phyloP scores from a whole-genome alignment of 805 yeast species.

The Lachancea fermentati region DNA sequence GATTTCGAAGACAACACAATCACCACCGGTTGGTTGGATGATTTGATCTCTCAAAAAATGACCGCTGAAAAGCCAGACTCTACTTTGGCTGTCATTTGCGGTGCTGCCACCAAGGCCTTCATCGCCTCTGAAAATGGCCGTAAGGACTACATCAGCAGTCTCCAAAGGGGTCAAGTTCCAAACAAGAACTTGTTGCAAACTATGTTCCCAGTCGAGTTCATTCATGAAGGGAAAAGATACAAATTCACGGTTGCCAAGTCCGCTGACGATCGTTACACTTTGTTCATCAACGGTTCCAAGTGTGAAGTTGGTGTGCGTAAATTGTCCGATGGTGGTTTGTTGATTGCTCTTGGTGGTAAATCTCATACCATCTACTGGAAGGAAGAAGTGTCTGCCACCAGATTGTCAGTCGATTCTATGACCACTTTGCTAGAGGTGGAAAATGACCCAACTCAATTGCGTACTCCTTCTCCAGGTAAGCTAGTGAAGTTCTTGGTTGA shows the following conservation, averaged over 20 bases:
- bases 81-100: conserved; percentile 85
- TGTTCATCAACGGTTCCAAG: conserved; percentile 91
- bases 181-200: conserved; percentile 75
- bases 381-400: conserved; percentile 93
- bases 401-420: conserved; percentile 91
- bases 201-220: conserved; percentile 88
- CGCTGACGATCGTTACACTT: conserved; percentile 74
- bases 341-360: conserved; percentile 82
- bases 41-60: conserved; percentile 83
- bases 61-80: conserved; percentile 98
- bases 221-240: conserved; percentile 88
- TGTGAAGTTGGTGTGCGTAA: conserved; percentile 80
- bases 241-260: conserved; percentile 95
- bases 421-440: conserved; percentile 92
- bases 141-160: conserved; percentile 62
- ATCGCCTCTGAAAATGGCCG: conserved; percentile 66
- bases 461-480: conserved; percentile 99
- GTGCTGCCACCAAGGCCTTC: conserved; percentile 96
- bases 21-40: conserved; percentile 99
- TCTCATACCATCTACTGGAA: conserved; percentile 97
- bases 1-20: conserved; percentile 95
- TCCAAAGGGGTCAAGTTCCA: conserved; percentile 95
- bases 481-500: conserved; percentile 89
- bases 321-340: conserved; percentile 92
- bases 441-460: conserved; percentile 96